phyloP scores from a whole-genome alignment of 176 grass and related monocot genomes.

The Cenchrus purpureus region DNA sequence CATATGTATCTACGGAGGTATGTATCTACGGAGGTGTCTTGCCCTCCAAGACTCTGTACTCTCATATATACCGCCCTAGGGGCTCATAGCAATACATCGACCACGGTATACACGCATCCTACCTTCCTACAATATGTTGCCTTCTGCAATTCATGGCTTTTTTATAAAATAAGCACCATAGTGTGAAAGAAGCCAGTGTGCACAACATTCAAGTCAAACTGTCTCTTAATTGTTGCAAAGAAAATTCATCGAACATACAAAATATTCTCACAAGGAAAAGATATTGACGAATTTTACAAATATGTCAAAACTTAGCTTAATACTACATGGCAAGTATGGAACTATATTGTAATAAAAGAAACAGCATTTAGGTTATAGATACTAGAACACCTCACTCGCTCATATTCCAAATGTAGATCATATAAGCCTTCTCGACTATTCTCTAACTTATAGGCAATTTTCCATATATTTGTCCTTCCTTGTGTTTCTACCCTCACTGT shows the following conservation, averaged over 20 bases:
- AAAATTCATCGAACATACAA: slow-evolving; percentile 1
- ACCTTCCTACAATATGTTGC: neutral
- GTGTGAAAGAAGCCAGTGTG: slow-evolving; percentile 1
- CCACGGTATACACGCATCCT: too few species aligned
- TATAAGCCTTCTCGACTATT: neutral
- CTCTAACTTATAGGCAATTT: neutral
- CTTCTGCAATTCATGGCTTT: neutral
- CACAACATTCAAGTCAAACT: slow-evolving; percentile 6
- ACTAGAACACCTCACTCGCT: neutral
- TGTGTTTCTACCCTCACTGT: neutral
- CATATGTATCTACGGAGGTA: too few species aligned
- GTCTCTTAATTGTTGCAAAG: slow-evolving; percentile 8
- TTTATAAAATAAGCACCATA: neutral
- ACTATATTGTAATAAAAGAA: slow-evolving; percentile 22
- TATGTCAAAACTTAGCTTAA: slow-evolving; percentile 1
- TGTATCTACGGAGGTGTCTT: too few species aligned
- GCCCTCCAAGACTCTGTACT: too few species aligned
- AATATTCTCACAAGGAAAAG: slow-evolving; percentile 12
- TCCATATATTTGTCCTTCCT: neutral
- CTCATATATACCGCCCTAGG: too few species aligned
- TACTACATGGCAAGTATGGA: slow-evolving; percentile 14
- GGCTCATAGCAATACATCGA: too few species aligned
- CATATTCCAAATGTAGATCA: neutral
- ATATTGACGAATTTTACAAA: neutral
- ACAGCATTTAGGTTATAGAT: slow-evolving; percentile 11